phyloP scores from a whole-genome alignment of 2,329 filamentous ascomycete species.

The Tolypocladium amazonense region DNA sequence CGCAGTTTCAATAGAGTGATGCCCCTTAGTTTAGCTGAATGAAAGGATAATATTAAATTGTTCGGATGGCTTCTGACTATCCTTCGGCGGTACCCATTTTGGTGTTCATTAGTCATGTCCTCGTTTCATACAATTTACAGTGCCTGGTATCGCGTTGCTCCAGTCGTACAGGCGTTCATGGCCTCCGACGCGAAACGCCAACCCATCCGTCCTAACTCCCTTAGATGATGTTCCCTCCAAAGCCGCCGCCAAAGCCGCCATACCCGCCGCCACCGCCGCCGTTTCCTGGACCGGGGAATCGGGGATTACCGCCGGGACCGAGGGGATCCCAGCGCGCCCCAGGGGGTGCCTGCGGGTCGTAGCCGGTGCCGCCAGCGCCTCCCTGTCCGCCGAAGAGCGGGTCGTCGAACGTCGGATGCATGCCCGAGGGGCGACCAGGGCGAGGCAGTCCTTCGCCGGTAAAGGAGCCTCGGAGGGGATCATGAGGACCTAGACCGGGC shows the following conservation, averaged over 20 bases:
- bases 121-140: background rate
- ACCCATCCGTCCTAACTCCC: too few relatives aligned
- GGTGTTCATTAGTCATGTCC: background rate
- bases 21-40: background rate
- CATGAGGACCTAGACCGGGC: slow-evolving; percentile 71
- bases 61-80: background rate
- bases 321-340: slow-evolving; percentile 88
- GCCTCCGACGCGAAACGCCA: background rate
- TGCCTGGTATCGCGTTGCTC: background rate
- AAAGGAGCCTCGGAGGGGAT: slow-evolving; percentile 63
- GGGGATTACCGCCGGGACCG: slow-evolving; percentile 51
- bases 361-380: slow-evolving; percentile 27
- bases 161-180: background rate
- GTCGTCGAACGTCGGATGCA: slow-evolving; percentile 95
- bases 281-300: slow-evolving; percentile 33
- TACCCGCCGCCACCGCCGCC: slow-evolving; percentile 14
- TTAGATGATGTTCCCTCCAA: slow-evolving; percentile 22
- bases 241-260: slow-evolving; percentile 20
- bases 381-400: slow-evolving; percentile 61
- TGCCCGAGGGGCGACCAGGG: slow-evolving; percentile 61
- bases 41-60: background rate
- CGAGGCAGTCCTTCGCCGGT: slow-evolving; percentile 48
- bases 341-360: slow-evolving; percentile 65
- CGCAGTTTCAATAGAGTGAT: background rate
- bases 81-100: background rate